Evolutionary conservation across 2,329 filamentous ascomycete genomes (phyloP).

Genomic region (Scytalidium sp.): DNA sequence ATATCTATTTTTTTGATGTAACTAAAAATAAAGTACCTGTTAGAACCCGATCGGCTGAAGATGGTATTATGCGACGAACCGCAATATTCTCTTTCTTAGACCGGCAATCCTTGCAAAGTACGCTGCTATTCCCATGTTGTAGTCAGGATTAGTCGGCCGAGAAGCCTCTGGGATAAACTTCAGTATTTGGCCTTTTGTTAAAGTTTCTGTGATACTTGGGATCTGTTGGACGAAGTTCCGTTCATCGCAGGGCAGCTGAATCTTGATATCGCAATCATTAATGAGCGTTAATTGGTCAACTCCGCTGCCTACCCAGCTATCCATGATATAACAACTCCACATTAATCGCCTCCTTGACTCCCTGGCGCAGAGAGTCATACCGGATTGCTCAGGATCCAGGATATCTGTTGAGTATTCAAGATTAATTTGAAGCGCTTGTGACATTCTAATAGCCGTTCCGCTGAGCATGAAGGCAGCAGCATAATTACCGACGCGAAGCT

Average conservation of each 20-base stretch:
- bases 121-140: not conserved
- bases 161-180: constrained; percentile 7
- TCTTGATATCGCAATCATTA: constrained; percentile 27
- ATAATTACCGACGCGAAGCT: constrained; percentile 28
- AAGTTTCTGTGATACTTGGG: constrained; percentile 26
- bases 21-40: constrained; percentile 6
- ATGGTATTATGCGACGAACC: not conserved
- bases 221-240: constrained; percentile 26
- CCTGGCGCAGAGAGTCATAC: constrained; percentile 15
- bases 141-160: not conserved
- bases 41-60: not conserved
- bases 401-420: constrained; percentile 29
- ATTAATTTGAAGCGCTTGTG: constrained; percentile 29
- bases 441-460: constrained; percentile 26
- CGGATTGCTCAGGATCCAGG: constrained; percentile 18
- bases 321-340: constrained; percentile 30
- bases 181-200: constrained; percentile 18
- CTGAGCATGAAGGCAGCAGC: constrained; percentile 30
- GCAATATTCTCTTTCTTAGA: constrained; percentile 4
- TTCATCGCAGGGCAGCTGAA: constrained; percentile 24
- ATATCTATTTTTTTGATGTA: constrained; percentile 41
- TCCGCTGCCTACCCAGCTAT: constrained; percentile 27
- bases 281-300: constrained; percentile 28
- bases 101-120: constrained; percentile 2
- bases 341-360: constrained; percentile 28